Base-by-base conservation (phyloP, 2,329 filamentous ascomycete species). In the Fusarium mundagurra region DNA sequence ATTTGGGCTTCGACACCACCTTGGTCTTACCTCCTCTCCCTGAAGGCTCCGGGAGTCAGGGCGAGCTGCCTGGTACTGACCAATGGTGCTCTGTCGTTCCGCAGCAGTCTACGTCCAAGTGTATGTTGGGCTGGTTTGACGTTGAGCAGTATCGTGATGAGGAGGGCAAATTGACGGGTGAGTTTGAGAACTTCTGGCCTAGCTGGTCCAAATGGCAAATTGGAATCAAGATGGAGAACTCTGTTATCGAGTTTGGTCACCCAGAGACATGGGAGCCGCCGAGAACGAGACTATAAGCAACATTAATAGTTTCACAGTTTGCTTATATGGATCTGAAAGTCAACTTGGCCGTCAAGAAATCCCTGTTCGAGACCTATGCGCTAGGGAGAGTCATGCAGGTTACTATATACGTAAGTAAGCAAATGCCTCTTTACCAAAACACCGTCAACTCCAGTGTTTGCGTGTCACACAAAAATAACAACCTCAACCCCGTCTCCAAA, bases 11-110 rank as follows among this genome's bases (percentile, higher is more conserved):
- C 38, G 81, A 86, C 65, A 74, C 82, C 3, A 82, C 79, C 0
- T 77, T 88, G 16, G 85, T 86, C n/a, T 84, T 86, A 48, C 87
- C 87, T 6, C 87, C 87, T 1, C 76, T 89, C 1, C 87, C 87
- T 0, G 72, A 77, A 5, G 85, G 85, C 8, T 50, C 76, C 6
- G 82, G 81, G 8, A 81, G 78, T 45, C 80, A 82, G 50, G 81
- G 77, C 38, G 87, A 88, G 76, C 78, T 88, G 4, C 81, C 83
- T 3, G 85, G 86, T 5, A 88, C 86, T 0, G 76, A 85, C 22
- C 75, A 77, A n/a, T 89, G 87, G 87, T 84, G 82, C 71, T 79
- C 80, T 61, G 76, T 85, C 33, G 43, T 77, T 27, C 83, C 84
- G 22, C 61, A 65, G 13, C 77, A 81, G 74, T 78, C 73, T 39